Base-by-base conservation (phyloP, 805 yeast species). In the Debaryomyces prosopidis region DNA sequence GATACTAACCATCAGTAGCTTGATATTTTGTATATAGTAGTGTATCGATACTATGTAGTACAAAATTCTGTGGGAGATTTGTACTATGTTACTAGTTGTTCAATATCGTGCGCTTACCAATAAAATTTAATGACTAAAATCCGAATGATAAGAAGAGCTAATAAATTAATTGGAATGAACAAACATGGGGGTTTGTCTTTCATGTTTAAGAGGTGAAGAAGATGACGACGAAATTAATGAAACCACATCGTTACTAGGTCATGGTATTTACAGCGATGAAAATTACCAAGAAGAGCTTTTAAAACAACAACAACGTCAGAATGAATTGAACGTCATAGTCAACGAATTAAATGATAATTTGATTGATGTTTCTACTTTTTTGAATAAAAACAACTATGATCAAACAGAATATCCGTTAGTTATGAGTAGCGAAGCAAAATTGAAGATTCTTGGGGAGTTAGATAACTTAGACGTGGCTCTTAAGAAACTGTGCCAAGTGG, bases 151-250 rank as follows among this genome's bases (percentile, higher is more conserved):
- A 15, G 27, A n/a, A n/a, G n/a, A 33, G 11, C 32, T 11, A 3
- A n/a, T n/a, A 9, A n/a, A n/a, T n/a, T 30, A 14, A 14, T 12
- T n/a, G 6, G 39, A 5, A 36, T 15, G 23, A 18, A 4, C 19
- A 34, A 20, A 30, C 17, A 77, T 77, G 82, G 82, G 82, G 31
- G 49, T 64, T 42, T 77, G 81, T 54, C 60, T 76, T 34, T 77
- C 81, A 14, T 77, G 81, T 51, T 61, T 77, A 14, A 52, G 62
- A 34, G 59, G 63, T 30, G 64, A 60, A 14, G 70, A 62, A 15
- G 71, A 66, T 37, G 76, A 63, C 26, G 72, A 69, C 18, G 71
- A 66, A 7, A 47, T 49, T 43, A 65, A 71, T 44, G 80, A 76
- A 47, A 67, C 71, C 37, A 48, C 77, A 12, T 68, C 75, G 16